phyloP scores from a whole-genome alignment of 1,284 basidiomycete genomes.

The Apiotrichum gracile region DNA sequence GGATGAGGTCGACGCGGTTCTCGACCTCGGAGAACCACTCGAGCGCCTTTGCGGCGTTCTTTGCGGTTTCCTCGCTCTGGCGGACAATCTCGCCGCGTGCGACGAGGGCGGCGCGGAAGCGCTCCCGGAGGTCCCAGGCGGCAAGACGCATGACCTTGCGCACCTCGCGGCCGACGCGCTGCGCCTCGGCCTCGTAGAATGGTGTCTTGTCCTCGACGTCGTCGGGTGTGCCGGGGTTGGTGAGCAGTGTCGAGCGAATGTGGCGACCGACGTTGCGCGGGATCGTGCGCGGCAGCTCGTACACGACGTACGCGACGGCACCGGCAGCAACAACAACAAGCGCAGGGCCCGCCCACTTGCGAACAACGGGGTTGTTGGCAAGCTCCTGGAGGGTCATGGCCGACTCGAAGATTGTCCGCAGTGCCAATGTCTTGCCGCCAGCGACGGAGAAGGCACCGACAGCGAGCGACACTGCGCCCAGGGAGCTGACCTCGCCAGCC shows the following conservation, averaged over 20 bases:
- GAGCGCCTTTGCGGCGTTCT: conserved; percentile 63
- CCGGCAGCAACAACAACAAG: conserved; percentile 66
- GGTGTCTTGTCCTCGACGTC: conserved; percentile 41
- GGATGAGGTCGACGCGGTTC: conserved; percentile 56
- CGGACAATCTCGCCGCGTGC: conserved; percentile 69
- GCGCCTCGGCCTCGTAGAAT: conserved; percentile 66
- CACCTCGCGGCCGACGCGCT: conserved; percentile 74
- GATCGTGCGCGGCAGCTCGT: conserved; percentile 83
- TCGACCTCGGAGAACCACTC: conserved; percentile 64
- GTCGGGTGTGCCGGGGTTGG: conserved; percentile 28
- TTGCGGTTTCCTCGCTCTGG: conserved; percentile 67
- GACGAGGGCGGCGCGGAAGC: conserved; percentile 75
- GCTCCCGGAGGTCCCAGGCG: conserved; percentile 84
- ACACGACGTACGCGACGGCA: conserved; percentile 71
- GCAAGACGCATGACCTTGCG: conserved; percentile 89
- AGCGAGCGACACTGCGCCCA: conserved; percentile 69
- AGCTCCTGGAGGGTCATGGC: conserved; percentile 68
- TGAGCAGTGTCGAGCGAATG: conserved; percentile 53
- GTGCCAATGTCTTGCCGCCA: conserved; percentile 70
- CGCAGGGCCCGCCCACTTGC: conserved; percentile 83
- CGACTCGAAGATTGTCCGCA: conserved; percentile 70
- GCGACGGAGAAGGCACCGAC: conserved; percentile 84
- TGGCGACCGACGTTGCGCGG: conserved; percentile 86
- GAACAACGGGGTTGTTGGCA: conserved; percentile 71
- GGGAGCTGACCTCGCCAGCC: conserved; percentile 52